phyloP scores from a whole-genome alignment of 1,284 basidiomycete genomes.

The Pseudozyma sp. region DNA sequence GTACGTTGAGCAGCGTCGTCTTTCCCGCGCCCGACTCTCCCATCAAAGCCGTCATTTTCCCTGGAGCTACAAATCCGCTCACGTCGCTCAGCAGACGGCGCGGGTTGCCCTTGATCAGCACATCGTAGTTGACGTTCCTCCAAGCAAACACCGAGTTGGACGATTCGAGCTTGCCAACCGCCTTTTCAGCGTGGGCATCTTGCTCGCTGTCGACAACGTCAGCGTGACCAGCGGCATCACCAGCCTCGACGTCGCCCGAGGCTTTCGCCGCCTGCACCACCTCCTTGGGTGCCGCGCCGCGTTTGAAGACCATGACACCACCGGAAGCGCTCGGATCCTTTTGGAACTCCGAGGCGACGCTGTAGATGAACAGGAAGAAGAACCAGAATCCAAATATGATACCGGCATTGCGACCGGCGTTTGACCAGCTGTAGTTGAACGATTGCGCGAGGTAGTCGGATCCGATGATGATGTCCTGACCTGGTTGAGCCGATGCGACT shows the following conservation, averaged over 20 bases:
- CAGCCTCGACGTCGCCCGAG: constrained; percentile 25
- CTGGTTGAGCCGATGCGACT: constrained; percentile 47
- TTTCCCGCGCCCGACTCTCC: constrained; percentile 80
- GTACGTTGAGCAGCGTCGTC: constrained; percentile 78
- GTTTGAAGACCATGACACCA: constrained; percentile 60
- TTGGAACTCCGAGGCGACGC: constrained; percentile 56
- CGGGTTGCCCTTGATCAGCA: constrained; percentile 73
- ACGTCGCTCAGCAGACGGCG: constrained; percentile 80
- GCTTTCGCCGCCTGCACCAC: constrained; percentile 32
- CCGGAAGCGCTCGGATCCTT: constrained; percentile 54
- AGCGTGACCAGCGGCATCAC: constrained; percentile 14
- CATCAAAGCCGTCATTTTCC: constrained; percentile 78
- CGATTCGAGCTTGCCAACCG: constrained; percentile 40
- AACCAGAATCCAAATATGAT: constrained; percentile 58
- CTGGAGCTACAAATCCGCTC: constrained; percentile 83
- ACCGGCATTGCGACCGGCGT: constrained; percentile 53
- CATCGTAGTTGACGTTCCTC: constrained; percentile 69
- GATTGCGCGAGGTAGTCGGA: constrained; percentile 32
- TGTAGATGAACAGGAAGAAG: constrained; percentile 50
- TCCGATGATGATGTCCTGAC: constrained; percentile 41
- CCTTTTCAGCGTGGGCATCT: constrained; percentile 11
- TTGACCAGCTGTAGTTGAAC: constrained; percentile 48
- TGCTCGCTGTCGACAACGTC: constrained; percentile 1
- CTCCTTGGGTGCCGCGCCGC: constrained; percentile 37
- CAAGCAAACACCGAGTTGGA: constrained; percentile 69